Conservation (phyloP, 2,329 filamentous ascomycete species). For the Colletotrichum cordylinicola region DNA sequence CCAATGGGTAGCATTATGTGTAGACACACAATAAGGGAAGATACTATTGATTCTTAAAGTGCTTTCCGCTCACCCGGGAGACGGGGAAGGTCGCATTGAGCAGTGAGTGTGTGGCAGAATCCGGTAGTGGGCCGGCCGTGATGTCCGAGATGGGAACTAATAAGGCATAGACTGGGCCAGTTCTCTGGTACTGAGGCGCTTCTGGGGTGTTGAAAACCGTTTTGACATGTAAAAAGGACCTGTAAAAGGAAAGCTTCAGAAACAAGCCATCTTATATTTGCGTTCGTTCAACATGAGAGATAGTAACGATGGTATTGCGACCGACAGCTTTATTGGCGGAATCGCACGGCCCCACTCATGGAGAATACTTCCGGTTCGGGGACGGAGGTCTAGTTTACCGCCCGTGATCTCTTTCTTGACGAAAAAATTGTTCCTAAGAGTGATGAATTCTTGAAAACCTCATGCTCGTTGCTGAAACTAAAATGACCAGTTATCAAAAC, state of each 20-base stretch:
- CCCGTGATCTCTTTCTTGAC: neutral
- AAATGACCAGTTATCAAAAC: neutral
- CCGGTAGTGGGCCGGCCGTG: neutral
- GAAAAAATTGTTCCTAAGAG: neutral
- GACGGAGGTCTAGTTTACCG: neutral
- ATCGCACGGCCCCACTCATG: neutral
- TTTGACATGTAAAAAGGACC: neutral
- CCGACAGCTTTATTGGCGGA: neutral
- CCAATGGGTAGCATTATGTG: neutral
- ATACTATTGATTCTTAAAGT: neutral
- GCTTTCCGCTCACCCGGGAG: constrained; percentile 4
- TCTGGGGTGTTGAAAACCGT: neutral
- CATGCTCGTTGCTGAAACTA: neutral
- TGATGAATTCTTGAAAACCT: neutral
- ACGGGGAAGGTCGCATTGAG: neutral
- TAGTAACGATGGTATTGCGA: neutral
- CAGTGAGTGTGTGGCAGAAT: neutral
- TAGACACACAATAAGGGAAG: neutral
- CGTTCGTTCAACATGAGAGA: neutral
- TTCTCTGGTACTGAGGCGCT: neutral
- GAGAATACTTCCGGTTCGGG: neutral
- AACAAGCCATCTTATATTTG: neutral
- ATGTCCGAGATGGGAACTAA: neutral
- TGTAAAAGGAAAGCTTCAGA: neutral
- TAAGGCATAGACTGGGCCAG: neutral